These are phyloP conservation scores for Lactuca sativa DNA, from an alignment of 129 eudicot species.

Conservation along the genomic window DNA sequence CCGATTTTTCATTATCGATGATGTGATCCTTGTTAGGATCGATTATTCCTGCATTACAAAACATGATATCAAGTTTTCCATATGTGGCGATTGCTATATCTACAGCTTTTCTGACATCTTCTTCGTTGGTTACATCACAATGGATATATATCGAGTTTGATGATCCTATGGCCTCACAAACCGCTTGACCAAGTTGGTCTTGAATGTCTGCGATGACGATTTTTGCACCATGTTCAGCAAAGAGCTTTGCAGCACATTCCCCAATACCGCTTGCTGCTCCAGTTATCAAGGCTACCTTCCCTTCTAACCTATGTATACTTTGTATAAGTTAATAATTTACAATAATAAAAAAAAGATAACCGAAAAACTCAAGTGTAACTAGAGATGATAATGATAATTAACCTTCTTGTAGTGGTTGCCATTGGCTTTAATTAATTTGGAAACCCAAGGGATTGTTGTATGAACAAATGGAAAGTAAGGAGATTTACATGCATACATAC, in stretches of 20 bases:
- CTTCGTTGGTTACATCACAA: slow-evolving; percentile 56
- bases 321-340: background rate
- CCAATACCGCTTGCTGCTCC: slow-evolving; percentile 63
- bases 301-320: slow-evolving; percentile 31
- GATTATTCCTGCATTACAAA: slow-evolving; percentile 44
- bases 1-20: slow-evolving; percentile 24
- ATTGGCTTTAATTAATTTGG: background rate
- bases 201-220: slow-evolving; percentile 55
- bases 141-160: slow-evolving; percentile 38
- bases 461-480: background rate
- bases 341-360: no score
- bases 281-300: slow-evolving; percentile 54
- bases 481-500: background rate
- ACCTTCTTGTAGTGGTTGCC: slow-evolving; percentile 28
- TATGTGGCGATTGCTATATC: slow-evolving; percentile 39
- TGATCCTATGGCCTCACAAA: slow-evolving; percentile 38
- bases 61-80: slow-evolving; percentile 64
- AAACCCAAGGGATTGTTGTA: background rate
- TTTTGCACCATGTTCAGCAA: slow-evolving; percentile 55
- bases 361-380: background rate
- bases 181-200: slow-evolving; percentile 47
- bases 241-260: slow-evolving; percentile 39
- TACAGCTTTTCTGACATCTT: slow-evolving; percentile 40
- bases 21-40: slow-evolving; percentile 37
- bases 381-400: background rate